Percentiles rank a stretch among this genome's conserved stretches.
Evolutionary conservation across 805 yeast genomes (phyloP).

Genomic region (Ogataea degrootiae): DNA sequence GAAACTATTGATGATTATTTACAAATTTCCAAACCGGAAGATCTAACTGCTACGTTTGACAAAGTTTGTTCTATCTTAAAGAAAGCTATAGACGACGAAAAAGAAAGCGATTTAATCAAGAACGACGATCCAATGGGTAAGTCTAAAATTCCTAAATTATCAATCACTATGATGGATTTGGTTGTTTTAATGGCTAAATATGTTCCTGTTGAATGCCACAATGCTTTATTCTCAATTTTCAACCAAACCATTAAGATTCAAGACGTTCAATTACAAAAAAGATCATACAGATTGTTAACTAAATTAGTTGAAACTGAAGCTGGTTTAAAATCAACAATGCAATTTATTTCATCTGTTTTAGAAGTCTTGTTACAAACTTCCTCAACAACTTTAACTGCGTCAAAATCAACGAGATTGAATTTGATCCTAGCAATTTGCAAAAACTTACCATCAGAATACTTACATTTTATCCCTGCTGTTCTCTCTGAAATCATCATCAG

Average conservation of each 20-base stretch:
- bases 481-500: constrained; percentile 85
- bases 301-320: constrained; percentile 63
- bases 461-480: constrained; percentile 74
- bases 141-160: constrained; percentile 43
- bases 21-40: constrained; percentile 61
- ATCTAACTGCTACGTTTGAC: constrained; percentile 70
- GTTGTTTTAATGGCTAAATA: constrained; percentile 83
- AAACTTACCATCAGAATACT: constrained; percentile 56
- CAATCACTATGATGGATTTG: constrained; percentile 88
- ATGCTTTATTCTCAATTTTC: constrained; percentile 75
- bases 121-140: constrained; percentile 29
- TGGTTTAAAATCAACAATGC: constrained; percentile 51
- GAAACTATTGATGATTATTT: constrained; percentile 84
- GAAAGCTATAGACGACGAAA: constrained; percentile 63
- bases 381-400: constrained; percentile 58
- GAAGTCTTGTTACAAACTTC: constrained; percentile 53
- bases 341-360: constrained; percentile 55
- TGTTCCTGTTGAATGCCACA: constrained; percentile 65
- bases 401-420: constrained; percentile 73
- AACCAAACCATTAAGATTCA: constrained; percentile 54
- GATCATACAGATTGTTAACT: constrained; percentile 77
- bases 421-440: constrained; percentile 61
- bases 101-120: constrained; percentile 30
- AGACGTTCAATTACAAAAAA: constrained; percentile 75
- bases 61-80: constrained; percentile 80